Evolutionary conservation across 345 rosid species (phyloP), one percentile per base, ranked within the genome.

Genomic region (Acer saccharum): DNA sequence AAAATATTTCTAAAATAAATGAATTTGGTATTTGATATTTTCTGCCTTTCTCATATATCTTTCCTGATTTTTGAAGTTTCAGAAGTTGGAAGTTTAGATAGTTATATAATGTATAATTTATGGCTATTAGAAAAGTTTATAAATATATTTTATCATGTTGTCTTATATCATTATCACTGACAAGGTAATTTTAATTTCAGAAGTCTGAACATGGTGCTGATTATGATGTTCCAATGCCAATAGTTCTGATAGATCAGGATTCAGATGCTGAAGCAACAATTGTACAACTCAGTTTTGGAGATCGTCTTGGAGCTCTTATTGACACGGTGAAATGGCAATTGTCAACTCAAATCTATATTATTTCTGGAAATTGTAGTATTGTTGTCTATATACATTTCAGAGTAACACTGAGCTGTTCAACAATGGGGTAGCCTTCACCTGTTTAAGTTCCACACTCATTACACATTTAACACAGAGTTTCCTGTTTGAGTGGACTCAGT

Each of bases 291-390:
- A 92, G 98, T 84, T 92, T 93, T 79, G 99, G 99, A 76, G 96
- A 96, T 87, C 98, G 98, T 73, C 90, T 96, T 72, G 99, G 99
- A 70, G 97, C 97, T 74, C 93, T 96, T 32, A 84, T 94, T 87
- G 97, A 96, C 86, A 96, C 99, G 7, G 98, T 93, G 79, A 84
- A 66, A 61, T 75, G 1, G 27, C 78, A 72, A 67, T 75, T 52
- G 46, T 6, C n/a, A 63, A 55, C 71, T 58, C 18, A 12, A 12
- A 16, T 63, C 68, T 3, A 16, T 61, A 23, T 5, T 20, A 14
- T 17, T 62, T 41, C 50, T 68, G 27, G 66, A 63, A 74, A 64
- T 18, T 41, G 72, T 41, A 14, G 23, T 54, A n/a, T 18, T 12
- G 6, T 65, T 10, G 10, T 18, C 25, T 43, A 21, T 50, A 43